Evolutionary conservation across 352 stramenopile genomes (phyloP).

Genomic region (Phytophthora colocasiae): DNA sequence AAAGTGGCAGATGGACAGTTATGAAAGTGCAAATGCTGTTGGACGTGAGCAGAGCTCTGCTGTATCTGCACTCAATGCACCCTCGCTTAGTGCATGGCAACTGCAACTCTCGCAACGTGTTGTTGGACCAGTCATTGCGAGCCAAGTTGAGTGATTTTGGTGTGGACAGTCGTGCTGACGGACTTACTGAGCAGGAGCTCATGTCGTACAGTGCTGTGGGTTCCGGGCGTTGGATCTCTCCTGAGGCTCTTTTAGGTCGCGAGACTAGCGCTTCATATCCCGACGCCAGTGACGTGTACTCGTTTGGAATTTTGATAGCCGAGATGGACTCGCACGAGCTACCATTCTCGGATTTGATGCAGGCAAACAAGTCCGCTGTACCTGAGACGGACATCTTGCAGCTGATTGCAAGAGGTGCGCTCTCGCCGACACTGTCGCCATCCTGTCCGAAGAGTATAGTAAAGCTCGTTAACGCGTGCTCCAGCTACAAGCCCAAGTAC

Average conservation of each 20-base stretch:
- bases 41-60: constrained; percentile 66
- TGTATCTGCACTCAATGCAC: constrained; percentile 75
- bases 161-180: constrained; percentile 48
- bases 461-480: constrained; percentile 52
- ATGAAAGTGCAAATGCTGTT: constrained; percentile 70
- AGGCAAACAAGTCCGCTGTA: constrained; percentile 57
- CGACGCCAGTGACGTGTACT: constrained; percentile 71
- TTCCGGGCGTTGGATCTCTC: constrained; percentile 74
- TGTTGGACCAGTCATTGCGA: constrained; percentile 61
- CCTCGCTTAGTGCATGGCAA: constrained; percentile 65
- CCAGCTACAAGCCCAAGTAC: constrained; percentile 46
- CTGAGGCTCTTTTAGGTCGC: constrained; percentile 65
- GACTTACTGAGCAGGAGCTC: constrained; percentile 64
- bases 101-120: constrained; percentile 72
- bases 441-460: constrained; percentile 58
- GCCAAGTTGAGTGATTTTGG: constrained; percentile 80
- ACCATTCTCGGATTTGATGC: constrained; percentile 76
- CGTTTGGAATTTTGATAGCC: constrained; percentile 71
- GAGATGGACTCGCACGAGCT: constrained; percentile 78
- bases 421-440: constrained; percentile 61
- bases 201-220: constrained; percentile 73
- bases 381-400: constrained; percentile 71
- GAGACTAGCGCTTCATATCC: constrained; percentile 50
- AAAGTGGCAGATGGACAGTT: constrained; percentile 58
- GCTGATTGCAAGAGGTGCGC: constrained; percentile 66